A percentile compares a stretch with the other conserved stretches of the same genome.
Evolutionary conservation across 164 flowering plant species (phyloP).

Genomic region (Annona cherimola): DNA sequence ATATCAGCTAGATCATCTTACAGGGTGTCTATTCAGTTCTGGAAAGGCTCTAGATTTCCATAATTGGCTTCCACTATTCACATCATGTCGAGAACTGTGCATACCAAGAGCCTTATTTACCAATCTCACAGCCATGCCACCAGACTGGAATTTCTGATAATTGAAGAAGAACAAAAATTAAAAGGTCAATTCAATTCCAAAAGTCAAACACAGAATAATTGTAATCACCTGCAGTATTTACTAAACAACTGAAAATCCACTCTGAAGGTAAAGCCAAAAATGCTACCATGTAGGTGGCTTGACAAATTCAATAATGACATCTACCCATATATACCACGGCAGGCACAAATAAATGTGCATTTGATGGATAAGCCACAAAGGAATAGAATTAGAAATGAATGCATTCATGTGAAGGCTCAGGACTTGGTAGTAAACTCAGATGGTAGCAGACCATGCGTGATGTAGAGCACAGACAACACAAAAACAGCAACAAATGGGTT

Average conservation of each 20-base stretch:
- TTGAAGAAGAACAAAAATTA: background rate
- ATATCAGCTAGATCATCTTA: conserved; percentile 10
- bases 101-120: conserved; percentile 34
- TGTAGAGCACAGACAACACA: too few relatives aligned
- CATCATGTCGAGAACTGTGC: conserved; percentile 27
- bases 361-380: too few relatives aligned
- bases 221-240: background rate
- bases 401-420: too few relatives aligned
- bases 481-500: too few relatives aligned
- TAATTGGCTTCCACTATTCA: conserved; percentile 17
- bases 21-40: conserved; percentile 26
- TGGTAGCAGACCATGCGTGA: too few relatives aligned
- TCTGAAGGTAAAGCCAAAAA: background rate
- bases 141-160: conserved; percentile 45
- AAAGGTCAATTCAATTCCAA: background rate
- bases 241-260: background rate
- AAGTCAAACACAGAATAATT: background rate
- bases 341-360: background rate
- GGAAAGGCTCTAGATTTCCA: conserved; percentile 23
- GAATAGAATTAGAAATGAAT: too few relatives aligned
- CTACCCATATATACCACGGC: background rate
- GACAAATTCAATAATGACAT: conserved; percentile 1
- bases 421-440: too few relatives aligned
- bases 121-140: conserved; percentile 36
- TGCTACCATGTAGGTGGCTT: background rate